Evolutionary conservation across 2,329 filamentous ascomycete species (phyloP).

Genomic region (Graphiopsis chlorocephala): DNA sequence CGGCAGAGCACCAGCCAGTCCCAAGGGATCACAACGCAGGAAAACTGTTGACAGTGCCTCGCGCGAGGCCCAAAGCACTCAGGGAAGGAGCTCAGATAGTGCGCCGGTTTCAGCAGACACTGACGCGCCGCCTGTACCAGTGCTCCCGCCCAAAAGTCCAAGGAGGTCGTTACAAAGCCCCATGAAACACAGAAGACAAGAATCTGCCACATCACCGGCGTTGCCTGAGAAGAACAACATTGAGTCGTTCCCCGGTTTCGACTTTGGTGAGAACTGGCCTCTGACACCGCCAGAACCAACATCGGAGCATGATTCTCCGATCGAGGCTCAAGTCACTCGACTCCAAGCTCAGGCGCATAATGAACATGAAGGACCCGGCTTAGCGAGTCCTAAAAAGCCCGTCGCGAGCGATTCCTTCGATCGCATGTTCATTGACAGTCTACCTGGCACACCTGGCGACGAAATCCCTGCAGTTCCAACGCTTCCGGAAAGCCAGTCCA

Average conservation of each 20-base stretch:
- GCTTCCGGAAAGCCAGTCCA: not conserved
- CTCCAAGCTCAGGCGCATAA: not conserved
- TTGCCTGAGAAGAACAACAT: not conserved
- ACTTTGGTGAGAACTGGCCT: constrained; percentile 8
- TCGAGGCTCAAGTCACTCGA: not conserved
- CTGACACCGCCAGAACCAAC: not conserved
- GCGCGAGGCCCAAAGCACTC: not conserved
- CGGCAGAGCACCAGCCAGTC: constrained; percentile 8
- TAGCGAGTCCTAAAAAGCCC: constrained; percentile 20
- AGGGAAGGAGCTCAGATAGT: not conserved
- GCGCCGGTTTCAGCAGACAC: constrained; percentile 1
- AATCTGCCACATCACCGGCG: not conserved
- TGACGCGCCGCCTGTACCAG: constrained; percentile 6
- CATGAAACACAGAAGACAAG: not conserved
- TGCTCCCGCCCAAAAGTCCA: constrained; percentile 6
- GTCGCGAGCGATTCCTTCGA: constrained; percentile 34
- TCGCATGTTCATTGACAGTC: constrained; percentile 32
- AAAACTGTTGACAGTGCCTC: not conserved
- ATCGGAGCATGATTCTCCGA: not conserved
- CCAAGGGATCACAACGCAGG: not conserved
- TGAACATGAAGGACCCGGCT: not conserved
- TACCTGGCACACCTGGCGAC: constrained; percentile 21
- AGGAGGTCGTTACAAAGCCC: constrained; percentile 3
- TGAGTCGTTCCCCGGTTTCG: not conserved
- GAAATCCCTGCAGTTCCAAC: not conserved